These are phyloP conservation scores for Imleria badia DNA, from an alignment of 768 basidiomycete genomes.

Conservation along the genomic window DNA sequence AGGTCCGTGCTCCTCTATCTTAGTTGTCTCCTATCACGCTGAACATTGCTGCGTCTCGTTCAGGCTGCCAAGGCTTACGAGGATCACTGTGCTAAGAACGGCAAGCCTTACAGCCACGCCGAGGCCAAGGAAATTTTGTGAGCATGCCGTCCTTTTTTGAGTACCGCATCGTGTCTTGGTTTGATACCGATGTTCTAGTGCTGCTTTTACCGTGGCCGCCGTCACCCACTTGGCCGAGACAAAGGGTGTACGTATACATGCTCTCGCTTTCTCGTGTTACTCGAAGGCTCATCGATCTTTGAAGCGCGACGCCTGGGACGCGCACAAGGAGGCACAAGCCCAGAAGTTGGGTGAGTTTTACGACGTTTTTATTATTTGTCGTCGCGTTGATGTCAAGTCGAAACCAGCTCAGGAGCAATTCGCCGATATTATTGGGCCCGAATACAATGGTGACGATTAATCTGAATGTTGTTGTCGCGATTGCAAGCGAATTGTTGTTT, in stretches of 20 bases:
- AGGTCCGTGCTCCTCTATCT: constrained; percentile 2
- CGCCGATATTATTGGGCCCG: too few species aligned
- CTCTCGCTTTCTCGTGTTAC: neutral
- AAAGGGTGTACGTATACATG: constrained; percentile 14
- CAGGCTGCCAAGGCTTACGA: constrained; percentile 22
- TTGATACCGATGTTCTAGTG: neutral
- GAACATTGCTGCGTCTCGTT: neutral
- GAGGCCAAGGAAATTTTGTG: constrained; percentile 20
- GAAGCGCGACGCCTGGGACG: neutral
- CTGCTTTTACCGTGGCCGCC: constrained; percentile 5
- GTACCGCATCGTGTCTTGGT: too few species aligned
- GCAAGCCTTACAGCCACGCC: constrained; percentile 20
- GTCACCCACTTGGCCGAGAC: constrained; percentile 12
- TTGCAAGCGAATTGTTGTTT: too few species aligned
- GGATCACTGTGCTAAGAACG: constrained; percentile 11
- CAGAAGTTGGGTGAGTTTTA: too few species aligned
- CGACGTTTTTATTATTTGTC: too few species aligned
- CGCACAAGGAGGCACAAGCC: too few species aligned
- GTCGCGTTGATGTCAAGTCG: too few species aligned
- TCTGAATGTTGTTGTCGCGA: too few species aligned
- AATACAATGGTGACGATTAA: too few species aligned
- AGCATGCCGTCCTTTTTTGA: neutral
- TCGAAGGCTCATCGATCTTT: neutral
- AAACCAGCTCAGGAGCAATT: too few species aligned
- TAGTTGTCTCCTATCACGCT: neutral